Evolutionary conservation across 371 early-diverging fungal species (phyloP), one percentile per base, ranked within the genome.

Genomic region (Saksenaea oblongispora): DNA sequence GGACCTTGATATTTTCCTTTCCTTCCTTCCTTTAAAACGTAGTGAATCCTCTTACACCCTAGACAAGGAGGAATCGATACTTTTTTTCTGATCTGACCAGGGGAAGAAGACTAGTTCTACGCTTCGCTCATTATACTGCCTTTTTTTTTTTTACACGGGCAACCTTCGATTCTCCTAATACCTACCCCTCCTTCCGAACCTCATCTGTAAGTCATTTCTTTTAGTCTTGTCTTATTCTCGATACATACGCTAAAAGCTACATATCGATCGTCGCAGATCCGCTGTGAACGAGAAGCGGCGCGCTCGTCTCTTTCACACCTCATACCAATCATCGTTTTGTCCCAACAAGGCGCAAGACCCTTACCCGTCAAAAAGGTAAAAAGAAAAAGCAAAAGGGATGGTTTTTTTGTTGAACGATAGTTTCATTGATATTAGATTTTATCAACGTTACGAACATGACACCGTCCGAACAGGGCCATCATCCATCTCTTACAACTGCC

Each of bases 381-480:
- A 22, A 47, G 3, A 47, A 8, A 22, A 22, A 22, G 24, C n/a
- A n/a, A 22, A n/a, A 47, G 10, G 22, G n/a, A 22, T 47, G 1
- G 0, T 10, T 39, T 39, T 39, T 39, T n/a, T 14, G 0, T 22
- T 10, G n/a, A 4, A 47, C 51, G 27, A 47, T 31, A 31, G 31
- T 31, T 31, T 31, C 7, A 7, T 18, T 47, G 4, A 18, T 18
- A 18, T 47, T 47, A 47, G 51, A 47, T 47, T 47, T 47, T 47
- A 47, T 47, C 24, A 22, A 17, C 51, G 10, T 47, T 39, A 39
- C 39, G 24, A 61, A 34, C 47, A 67, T 67, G 67, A 67, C 67
- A 35, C 67, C 67, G 44, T 58, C 67, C 41, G 62, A 36, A 31
- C 64, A 64, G 26, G 37, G 54, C 24, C 58, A 58, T 63, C 60